Percentiles rank a stretch among this genome's conserved stretches.
phyloP scores from a whole-genome alignment of 2,329 filamentous ascomycete genomes.

The Albifimbria verrucaria region DNA sequence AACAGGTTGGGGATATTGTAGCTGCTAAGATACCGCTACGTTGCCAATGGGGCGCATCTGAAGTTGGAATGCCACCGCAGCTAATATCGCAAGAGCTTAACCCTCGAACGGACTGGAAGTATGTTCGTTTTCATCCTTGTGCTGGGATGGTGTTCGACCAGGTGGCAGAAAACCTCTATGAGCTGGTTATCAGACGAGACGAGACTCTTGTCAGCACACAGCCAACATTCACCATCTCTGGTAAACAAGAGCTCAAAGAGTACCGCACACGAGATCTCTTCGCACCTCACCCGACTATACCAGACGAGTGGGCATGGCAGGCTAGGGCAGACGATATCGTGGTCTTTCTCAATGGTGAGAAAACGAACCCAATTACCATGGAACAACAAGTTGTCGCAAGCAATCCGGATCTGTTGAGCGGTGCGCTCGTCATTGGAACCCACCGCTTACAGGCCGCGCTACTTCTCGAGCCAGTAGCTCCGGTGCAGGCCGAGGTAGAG shows the following conservation, averaged over 20 bases:
- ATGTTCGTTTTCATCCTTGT: neutral
- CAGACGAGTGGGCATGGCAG: conserved; percentile 1
- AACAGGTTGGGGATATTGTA: neutral
- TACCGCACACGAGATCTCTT: conserved; percentile 1
- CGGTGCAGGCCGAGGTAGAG: neutral
- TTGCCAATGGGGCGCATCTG: conserved; percentile 3
- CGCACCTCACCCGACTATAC: neutral
- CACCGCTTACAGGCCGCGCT: neutral
- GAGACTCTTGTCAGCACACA: neutral
- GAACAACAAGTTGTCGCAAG: conserved; percentile 2
- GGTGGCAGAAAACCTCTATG: neutral
- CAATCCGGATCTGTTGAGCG: conserved; percentile 1
- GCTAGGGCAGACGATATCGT: conserved; percentile 5
- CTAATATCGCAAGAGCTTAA: no score
- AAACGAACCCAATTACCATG: conserved; percentile 5
- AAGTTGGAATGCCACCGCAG: conserved; percentile 2
- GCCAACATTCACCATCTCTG: neutral
- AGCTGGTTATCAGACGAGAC: neutral
- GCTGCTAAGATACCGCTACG: conserved; percentile 3
- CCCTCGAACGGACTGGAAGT: neutral
- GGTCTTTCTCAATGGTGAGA: conserved; percentile 6
- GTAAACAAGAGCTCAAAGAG: neutral
- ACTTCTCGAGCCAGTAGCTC: neutral
- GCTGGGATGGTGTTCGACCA: neutral
- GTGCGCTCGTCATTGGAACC: neutral